Percentiles rank a stretch among this genome's conserved stretches.
Evolutionary conservation across 805 yeast species (phyloP).

Genomic region (Saccharomycopsis olivae): DNA sequence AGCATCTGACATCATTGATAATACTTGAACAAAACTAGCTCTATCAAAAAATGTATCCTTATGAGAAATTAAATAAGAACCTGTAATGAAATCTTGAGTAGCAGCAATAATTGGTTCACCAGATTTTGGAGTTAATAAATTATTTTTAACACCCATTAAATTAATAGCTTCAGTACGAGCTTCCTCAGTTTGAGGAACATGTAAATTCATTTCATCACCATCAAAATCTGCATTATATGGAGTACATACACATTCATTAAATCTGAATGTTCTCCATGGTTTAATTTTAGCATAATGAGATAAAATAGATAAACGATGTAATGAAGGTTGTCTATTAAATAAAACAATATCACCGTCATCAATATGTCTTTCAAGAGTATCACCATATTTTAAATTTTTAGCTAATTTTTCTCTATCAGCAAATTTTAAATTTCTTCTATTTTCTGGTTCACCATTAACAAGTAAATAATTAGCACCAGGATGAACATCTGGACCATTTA

Average conservation of each 20-base stretch:
- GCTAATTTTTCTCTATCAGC: constrained; percentile 81
- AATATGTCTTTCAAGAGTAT: constrained; percentile 89
- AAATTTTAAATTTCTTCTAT: constrained; percentile 78
- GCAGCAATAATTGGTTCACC: constrained; percentile 99
- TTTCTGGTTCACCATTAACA: constrained; percentile 67
- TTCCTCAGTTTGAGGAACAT: constrained; percentile 98
- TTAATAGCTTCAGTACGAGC: constrained; percentile 98
- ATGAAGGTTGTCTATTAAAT: constrained; percentile 95
- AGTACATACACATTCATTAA: constrained; percentile 98
- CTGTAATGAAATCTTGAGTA: constrained; percentile 97
- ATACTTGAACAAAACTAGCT: constrained; percentile 68
- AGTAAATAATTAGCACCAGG: constrained; percentile 95
- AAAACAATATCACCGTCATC: constrained; percentile 96
- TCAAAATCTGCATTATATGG: constrained; percentile 99
- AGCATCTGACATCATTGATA: constrained; percentile 96
- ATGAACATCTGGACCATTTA: constrained; percentile 78
- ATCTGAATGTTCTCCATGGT: constrained; percentile 96
- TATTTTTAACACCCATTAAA: constrained; percentile 95
- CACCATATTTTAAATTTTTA: constrained; percentile 70
- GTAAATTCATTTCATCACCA: constrained; percentile 98
- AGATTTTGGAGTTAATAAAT: constrained; percentile 87
- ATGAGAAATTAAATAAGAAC: constrained; percentile 83
- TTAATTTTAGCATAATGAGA: constrained; percentile 93
- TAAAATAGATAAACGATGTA: constrained; percentile 87
- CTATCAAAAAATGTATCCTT: constrained; percentile 91